A percentile compares a stretch with the other conserved stretches of the same genome.
Conservation (phyloP, 1,284 basidiomycete species). For the Abortiporus biennis region DNA sequence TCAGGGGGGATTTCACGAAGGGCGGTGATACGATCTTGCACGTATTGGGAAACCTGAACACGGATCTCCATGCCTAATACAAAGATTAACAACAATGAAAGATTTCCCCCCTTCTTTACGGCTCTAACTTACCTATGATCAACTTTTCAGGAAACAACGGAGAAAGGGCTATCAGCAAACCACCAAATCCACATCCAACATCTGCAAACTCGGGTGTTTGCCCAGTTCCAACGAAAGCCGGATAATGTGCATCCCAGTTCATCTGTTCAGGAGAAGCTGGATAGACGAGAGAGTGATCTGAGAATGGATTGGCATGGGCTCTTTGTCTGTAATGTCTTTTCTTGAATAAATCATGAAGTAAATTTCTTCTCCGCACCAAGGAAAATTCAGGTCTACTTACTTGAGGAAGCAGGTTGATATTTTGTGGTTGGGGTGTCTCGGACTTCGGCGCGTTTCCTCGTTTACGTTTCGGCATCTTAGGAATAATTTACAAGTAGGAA, state of each 20-base stretch:
- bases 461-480: slow-evolving; percentile 36
- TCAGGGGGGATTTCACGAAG: slow-evolving; percentile 61
- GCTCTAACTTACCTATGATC: slow-evolving; percentile 89
- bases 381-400: slow-evolving; percentile 15
- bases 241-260: slow-evolving; percentile 87
- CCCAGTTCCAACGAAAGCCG: slow-evolving; percentile 51
- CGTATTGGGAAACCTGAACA: slow-evolving; percentile 94
- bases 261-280: slow-evolving; percentile 76
- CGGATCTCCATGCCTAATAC: slow-evolving; percentile 91
- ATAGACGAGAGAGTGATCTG: slow-evolving; percentile 91
- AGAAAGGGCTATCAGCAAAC: slow-evolving; percentile 86
- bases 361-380: not conserved
- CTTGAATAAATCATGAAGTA: slow-evolving; percentile 37
- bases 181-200: slow-evolving; percentile 97
- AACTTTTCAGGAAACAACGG: slow-evolving; percentile 89
- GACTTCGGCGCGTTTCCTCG: slow-evolving; percentile 17
- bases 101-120: too few species aligned
- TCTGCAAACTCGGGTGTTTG: slow-evolving; percentile 92
- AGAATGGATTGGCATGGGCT: slow-evolving; percentile 98
- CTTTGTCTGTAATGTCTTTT: slow-evolving; percentile 97
- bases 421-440: slow-evolving; percentile 8
- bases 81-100: not conserved
- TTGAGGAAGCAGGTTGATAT: slow-evolving; percentile 26
- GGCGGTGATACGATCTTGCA: slow-evolving; percentile 89
- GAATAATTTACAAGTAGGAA: too few species aligned